Conservation (phyloP, 176 grass and related monocot species). For the Musa schizocarpa region DNA sequence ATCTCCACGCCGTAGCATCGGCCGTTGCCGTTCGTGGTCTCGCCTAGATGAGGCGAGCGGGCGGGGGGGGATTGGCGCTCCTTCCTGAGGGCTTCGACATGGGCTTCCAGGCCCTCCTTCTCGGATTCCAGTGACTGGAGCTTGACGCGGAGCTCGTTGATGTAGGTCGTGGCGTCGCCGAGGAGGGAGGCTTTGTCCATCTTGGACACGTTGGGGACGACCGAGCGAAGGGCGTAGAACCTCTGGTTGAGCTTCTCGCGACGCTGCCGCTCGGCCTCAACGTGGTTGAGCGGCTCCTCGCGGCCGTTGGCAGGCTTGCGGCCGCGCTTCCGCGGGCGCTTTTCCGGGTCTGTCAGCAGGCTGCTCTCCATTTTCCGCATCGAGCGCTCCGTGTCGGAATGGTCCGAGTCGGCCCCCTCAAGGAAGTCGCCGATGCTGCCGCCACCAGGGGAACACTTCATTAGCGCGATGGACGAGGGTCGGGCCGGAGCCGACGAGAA, state of each 20-base stretch:
- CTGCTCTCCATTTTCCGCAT: conserved; percentile 86
- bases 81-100: conserved; percentile 62
- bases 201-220: conserved; percentile 95
- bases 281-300: conserved; percentile 93
- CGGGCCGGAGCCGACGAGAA: conserved; percentile 57
- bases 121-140: conserved; percentile 44
- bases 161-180: conserved; percentile 90
- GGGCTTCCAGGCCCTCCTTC: conserved; percentile 55
- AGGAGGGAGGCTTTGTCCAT: conserved; percentile 97
- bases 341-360: conserved; percentile 64
- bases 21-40: conserved; percentile 11
- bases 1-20: conserved; percentile 69
- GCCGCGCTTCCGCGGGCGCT: conserved; percentile 75
- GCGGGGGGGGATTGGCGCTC: conserved; percentile 43
- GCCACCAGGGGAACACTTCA: background rate
- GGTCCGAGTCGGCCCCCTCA: conserved; percentile 70
- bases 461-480: conserved; percentile 25
- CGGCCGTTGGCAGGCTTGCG: conserved; percentile 93
- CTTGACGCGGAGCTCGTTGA: conserved; percentile 75
- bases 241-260: conserved; percentile 96
- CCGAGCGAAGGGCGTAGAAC: conserved; percentile 94
- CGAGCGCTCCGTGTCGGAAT: conserved; percentile 73
- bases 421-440: conserved; percentile 24
- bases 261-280: conserved; percentile 91
- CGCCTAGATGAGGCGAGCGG: background rate